Percentiles rank a stretch among this genome's conserved stretches.
These are phyloP conservation scores for Penicillium sp. DNA, from an alignment of 2,329 filamentous ascomycete genomes.

Conservation along the genomic window DNA sequence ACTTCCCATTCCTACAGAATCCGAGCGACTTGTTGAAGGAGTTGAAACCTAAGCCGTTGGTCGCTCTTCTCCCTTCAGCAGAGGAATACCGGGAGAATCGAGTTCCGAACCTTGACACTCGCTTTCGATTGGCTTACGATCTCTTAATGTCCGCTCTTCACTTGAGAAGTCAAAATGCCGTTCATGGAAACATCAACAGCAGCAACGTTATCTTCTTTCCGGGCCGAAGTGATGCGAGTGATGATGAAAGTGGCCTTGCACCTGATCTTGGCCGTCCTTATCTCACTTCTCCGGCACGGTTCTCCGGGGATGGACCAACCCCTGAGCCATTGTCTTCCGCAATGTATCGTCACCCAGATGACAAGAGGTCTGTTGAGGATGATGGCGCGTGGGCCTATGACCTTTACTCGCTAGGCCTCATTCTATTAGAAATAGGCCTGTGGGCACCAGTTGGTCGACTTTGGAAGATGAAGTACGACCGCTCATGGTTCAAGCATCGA, in stretches of 20 bases:
- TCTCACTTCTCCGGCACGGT: conserved; percentile 59
- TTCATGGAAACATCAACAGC: conserved; percentile 64
- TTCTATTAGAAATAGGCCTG: conserved; percentile 62
- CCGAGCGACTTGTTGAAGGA: conserved; percentile 39
- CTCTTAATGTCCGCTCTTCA: conserved; percentile 57
- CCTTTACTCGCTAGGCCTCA: conserved; percentile 60
- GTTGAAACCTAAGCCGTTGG: conserved; percentile 41
- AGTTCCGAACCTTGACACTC: conserved; percentile 59
- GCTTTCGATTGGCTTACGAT: conserved; percentile 61
- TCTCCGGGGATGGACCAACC: conserved; percentile 51
- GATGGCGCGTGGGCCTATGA: conserved; percentile 49
- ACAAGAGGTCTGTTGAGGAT: conserved; percentile 40
- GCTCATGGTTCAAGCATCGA: conserved; percentile 60
- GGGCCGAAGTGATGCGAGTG: conserved; percentile 32
- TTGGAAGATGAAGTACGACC: conserved; percentile 64
- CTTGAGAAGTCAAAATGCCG: conserved; percentile 55
- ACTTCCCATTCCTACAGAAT: conserved; percentile 44
- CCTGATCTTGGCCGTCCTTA: conserved; percentile 55
- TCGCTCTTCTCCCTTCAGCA: conserved; percentile 43
- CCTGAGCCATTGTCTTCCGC: conserved; percentile 49
- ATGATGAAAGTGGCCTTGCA: conserved; percentile 37
- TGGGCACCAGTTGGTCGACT: conserved; percentile 62
- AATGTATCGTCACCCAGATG: conserved; percentile 61
- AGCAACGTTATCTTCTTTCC: conserved; percentile 61
- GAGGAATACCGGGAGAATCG: conserved; percentile 39